A percentile compares a stretch with the other conserved stretches of the same genome.
Conservation (phyloP, 805 yeast species). For the Kluyveromyces lactis region DNA sequence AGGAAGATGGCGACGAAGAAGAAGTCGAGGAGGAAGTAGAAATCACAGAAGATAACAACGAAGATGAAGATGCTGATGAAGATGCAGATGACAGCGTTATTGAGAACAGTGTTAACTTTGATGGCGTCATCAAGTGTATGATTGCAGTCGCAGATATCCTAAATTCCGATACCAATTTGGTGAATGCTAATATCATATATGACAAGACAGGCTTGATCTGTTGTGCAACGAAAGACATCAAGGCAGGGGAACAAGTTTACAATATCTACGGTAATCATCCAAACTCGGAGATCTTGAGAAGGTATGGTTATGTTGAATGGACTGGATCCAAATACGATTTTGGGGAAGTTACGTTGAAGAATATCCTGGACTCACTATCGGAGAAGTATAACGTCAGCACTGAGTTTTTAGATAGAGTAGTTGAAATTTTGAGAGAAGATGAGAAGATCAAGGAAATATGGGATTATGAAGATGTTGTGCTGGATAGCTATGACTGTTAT, state of each 20-base stretch:
- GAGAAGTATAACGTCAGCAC: slow-evolving; percentile 16
- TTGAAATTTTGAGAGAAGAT: slow-evolving; percentile 23
- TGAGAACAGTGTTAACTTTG: slow-evolving; percentile 24
- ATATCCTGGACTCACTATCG: slow-evolving; percentile 27
- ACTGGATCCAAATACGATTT: slow-evolving; percentile 69
- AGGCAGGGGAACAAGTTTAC: slow-evolving; percentile 64
- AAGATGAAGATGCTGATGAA: slow-evolving; percentile 4
- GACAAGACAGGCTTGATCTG: slow-evolving; percentile 48
- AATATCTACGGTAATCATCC: slow-evolving; percentile 90
- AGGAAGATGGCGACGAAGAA: slow-evolving; percentile 30
- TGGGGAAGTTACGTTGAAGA: slow-evolving; percentile 56
- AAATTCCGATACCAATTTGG: slow-evolving; percentile 71
- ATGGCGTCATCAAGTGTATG: slow-evolving; percentile 63
- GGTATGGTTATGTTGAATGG: slow-evolving; percentile 85
- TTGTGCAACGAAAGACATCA: slow-evolving; percentile 56
- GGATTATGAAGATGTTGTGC: slow-evolving; percentile 33
- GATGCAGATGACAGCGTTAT: slow-evolving; percentile 33
- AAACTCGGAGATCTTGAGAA: slow-evolving; percentile 78
- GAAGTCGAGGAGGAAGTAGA: slow-evolving; percentile 16
- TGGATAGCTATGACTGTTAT: slow-evolving; percentile 59
- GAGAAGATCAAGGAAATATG: slow-evolving; percentile 29
- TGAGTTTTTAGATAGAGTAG: slow-evolving; percentile 30
- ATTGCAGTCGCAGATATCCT: slow-evolving; percentile 88
- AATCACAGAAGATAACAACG: neutral
- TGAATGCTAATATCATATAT: slow-evolving; percentile 65